phyloP scores from a whole-genome alignment of 805 yeast species.

The Pichia manshurica region DNA sequence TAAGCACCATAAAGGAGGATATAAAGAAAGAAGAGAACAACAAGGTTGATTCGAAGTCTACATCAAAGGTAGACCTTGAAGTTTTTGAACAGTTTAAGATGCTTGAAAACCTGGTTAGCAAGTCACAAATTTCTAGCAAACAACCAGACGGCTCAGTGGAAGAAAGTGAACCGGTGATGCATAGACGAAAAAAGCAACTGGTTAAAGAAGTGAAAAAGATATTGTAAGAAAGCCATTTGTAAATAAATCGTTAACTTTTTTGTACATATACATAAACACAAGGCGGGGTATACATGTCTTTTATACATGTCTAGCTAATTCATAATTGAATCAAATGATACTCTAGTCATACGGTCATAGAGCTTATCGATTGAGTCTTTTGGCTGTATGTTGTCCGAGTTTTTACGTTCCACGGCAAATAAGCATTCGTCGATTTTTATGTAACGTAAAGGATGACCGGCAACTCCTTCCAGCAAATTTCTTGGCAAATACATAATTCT shows the following conservation, averaged over 20 bases:
- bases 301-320: not conserved
- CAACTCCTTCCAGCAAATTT: constrained; percentile 25
- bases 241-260: not conserved
- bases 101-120: constrained; percentile 18
- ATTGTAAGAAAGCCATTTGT: constrained; percentile 7
- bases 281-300: not conserved
- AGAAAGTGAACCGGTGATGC: constrained; percentile 9
- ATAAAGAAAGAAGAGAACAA: constrained; percentile 2
- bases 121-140: constrained; percentile 13
- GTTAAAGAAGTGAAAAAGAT: constrained; percentile 12
- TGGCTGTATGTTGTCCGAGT: constrained; percentile 30
- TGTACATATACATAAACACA: not conserved
- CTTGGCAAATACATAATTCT: constrained; percentile 50
- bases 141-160: constrained; percentile 8
- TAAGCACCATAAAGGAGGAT: constrained; percentile 8
- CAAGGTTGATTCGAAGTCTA: constrained; percentile 1
- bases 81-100: constrained; percentile 18
- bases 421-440: constrained; percentile 45
- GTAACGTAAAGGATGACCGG: constrained; percentile 29
- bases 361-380: constrained; percentile 42
- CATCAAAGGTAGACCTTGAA: constrained; percentile 11
- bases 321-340: constrained; percentile 9
- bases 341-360: constrained; percentile 34
- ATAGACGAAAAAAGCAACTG: constrained; percentile 12
- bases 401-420: constrained; percentile 32